These are phyloP conservation scores for Aspergillus alliaceus DNA, from an alignment of 2,329 filamentous ascomycete genomes.

Conservation along the genomic window DNA sequence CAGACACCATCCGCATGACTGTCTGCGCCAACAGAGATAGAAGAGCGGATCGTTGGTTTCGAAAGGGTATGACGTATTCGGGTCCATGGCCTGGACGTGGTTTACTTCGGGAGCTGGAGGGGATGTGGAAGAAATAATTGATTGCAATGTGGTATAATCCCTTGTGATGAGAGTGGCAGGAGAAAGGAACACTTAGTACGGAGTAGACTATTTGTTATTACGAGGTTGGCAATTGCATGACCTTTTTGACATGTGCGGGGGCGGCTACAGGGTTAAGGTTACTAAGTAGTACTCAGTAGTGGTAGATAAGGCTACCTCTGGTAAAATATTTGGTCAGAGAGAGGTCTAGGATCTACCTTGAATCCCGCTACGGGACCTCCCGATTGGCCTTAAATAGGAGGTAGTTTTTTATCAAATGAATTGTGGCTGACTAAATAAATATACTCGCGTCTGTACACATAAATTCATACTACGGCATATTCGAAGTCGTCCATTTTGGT, in stretches of 20 bases:
- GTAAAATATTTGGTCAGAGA: too few species aligned
- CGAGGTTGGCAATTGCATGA: neutral
- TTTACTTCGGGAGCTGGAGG: neutral
- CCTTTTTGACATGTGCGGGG: neutral
- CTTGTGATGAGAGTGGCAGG: neutral
- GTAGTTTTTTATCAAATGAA: neutral
- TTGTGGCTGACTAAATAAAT: neutral
- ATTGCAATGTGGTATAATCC: neutral
- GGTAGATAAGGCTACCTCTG: too few species aligned
- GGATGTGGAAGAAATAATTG: neutral
- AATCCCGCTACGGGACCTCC: neutral
- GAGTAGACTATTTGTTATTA: neutral
- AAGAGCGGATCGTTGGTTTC: conserved; percentile 28
- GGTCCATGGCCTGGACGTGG: neutral
- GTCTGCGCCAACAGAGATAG: conserved; percentile 36
- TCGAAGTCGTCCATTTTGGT: neutral
- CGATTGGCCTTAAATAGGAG: neutral
- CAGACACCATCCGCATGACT: conserved; percentile 36
- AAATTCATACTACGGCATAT: conserved; percentile 6
- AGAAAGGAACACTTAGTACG: neutral
- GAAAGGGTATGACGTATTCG: neutral
- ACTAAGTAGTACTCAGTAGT: neutral
- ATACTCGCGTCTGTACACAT: conserved; percentile 3
- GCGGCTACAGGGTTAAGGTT: neutral
- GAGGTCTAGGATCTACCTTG: too few species aligned